Evolutionary conservation across 345 rosid species (phyloP).

Genomic region (Fremontodendron californicum): DNA sequence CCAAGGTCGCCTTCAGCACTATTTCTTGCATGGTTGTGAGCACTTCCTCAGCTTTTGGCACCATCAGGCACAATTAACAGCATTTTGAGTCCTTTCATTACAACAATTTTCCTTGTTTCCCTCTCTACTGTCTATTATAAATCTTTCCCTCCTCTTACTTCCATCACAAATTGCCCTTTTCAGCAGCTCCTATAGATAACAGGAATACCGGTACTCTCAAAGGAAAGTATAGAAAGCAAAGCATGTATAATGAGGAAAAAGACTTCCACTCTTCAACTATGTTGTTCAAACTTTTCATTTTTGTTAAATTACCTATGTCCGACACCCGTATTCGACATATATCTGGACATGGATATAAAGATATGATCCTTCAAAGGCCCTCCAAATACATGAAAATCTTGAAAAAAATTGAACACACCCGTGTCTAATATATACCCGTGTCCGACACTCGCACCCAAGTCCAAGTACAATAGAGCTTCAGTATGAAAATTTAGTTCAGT

Average conservation of each 20-base stretch:
- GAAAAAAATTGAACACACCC: too few species aligned
- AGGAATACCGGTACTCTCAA: neutral
- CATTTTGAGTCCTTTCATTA: neutral
- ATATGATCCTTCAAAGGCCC: too few species aligned
- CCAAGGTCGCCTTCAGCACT: neutral
- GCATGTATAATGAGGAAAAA: neutral
- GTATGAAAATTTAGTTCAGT: neutral
- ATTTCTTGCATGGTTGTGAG: neutral
- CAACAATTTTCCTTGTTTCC: neutral
- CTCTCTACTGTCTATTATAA: neutral
- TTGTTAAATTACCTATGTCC: too few species aligned
- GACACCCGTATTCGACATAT: too few species aligned
- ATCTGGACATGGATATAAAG: too few species aligned
- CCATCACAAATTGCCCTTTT: neutral
- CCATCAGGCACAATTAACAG: neutral
- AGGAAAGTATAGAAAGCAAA: neutral
- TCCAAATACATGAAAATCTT: too few species aligned
- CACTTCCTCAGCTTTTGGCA: slow-evolving; percentile 2
- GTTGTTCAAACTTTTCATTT: too few species aligned
- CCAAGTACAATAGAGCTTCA: too few species aligned
- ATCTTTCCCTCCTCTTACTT: too few species aligned
- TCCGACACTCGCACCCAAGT: too few species aligned
- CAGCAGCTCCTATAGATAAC: neutral
- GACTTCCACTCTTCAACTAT: slow-evolving; percentile 18
- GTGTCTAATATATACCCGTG: too few species aligned